phyloP scores from a whole-genome alignment of 768 basidiomycete species.

The Amanita fuliginea region DNA sequence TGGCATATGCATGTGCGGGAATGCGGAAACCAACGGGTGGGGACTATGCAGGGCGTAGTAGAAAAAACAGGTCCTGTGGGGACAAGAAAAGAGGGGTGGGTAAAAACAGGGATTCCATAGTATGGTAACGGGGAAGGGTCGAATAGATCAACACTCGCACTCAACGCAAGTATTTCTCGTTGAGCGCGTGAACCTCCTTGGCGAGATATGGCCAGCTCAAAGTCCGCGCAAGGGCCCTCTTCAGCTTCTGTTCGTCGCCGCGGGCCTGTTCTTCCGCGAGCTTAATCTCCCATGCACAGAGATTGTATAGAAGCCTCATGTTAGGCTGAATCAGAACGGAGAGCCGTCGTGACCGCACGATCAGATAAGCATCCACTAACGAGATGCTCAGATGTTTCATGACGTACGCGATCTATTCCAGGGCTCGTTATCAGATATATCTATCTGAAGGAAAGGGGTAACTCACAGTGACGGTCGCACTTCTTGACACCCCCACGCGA shows the following conservation, averaged over 20 bases:
- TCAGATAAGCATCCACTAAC: slow-evolving; percentile 88
- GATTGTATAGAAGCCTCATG: slow-evolving; percentile 89
- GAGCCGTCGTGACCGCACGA: slow-evolving; percentile 82
- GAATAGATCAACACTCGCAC: not conserved
- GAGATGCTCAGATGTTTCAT: slow-evolving; percentile 85
- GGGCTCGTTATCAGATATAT: not conserved
- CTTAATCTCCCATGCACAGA: slow-evolving; percentile 90
- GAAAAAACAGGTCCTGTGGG: too few species aligned
- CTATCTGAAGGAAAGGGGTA: slow-evolving; percentile 1
- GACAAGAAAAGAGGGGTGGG: too few species aligned
- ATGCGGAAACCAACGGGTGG: too few species aligned
- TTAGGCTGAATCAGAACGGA: slow-evolving; percentile 93
- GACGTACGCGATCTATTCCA: slow-evolving; percentile 78
- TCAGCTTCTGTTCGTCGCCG: slow-evolving; percentile 33
- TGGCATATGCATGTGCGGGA: too few species aligned
- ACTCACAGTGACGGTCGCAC: slow-evolving; percentile 83
- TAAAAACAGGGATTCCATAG: not conserved
- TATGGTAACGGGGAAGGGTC: not conserved
- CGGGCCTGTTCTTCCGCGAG: slow-evolving; percentile 65
- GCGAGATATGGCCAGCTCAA: slow-evolving; percentile 81
- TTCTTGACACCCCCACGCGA: slow-evolving; percentile 95
- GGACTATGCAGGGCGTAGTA: too few species aligned
- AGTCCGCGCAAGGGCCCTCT: slow-evolving; percentile 52
- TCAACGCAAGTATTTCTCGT: slow-evolving; percentile 67
- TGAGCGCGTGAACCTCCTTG: slow-evolving; percentile 74